Evolutionary conservation across 2,329 filamentous ascomycete species (phyloP).

Genomic region (Monosporascus ibericus): DNA sequence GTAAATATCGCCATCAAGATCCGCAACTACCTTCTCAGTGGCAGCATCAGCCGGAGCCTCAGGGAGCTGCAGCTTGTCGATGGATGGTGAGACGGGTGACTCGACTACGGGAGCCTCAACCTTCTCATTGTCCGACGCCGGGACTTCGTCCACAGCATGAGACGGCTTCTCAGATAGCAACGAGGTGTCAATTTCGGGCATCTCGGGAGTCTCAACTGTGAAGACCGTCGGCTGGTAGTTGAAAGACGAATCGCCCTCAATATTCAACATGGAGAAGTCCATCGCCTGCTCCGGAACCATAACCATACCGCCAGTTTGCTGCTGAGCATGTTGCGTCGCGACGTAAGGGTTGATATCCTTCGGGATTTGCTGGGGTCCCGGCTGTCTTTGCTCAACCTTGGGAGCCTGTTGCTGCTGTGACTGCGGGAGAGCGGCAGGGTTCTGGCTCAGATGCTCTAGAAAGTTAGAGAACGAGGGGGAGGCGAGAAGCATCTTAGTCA

Average conservation of each 20-base stretch:
- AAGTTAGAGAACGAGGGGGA: slow-evolving; percentile 80
- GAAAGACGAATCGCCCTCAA: slow-evolving; percentile 45
- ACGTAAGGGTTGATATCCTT: slow-evolving; percentile 63
- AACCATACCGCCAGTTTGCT: slow-evolving; percentile 70
- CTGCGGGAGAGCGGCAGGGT: slow-evolving; percentile 41
- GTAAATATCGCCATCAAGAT: slow-evolving; percentile 53
- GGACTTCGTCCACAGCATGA: slow-evolving; percentile 43
- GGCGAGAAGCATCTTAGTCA: slow-evolving; percentile 75
- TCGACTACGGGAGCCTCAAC: slow-evolving; percentile 50
- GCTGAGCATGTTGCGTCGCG: slow-evolving; percentile 44
- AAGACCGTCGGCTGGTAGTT: slow-evolving; percentile 67
- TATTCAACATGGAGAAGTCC: slow-evolving; percentile 66
- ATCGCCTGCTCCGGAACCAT: slow-evolving; percentile 75
- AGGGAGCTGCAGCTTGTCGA: slow-evolving; percentile 26
- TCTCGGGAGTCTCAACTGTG: slow-evolving; percentile 65
- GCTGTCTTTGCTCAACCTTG: slow-evolving; percentile 33
- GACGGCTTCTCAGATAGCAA: slow-evolving; percentile 66
- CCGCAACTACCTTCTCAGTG: slow-evolving; percentile 18
- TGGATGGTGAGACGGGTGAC: slow-evolving; percentile 27
- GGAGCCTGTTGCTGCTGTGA: slow-evolving; percentile 29
- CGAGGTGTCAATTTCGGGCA: slow-evolving; percentile 56
- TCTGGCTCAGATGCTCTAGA: slow-evolving; percentile 63
- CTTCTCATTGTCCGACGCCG: slow-evolving; percentile 45
- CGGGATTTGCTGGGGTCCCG: slow-evolving; percentile 45
- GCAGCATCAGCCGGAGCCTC: slow-evolving; percentile 21